These are phyloP conservation scores for Peltaster fructicola DNA, from an alignment of 2,329 filamentous ascomycete species.

Conservation along the genomic window DNA sequence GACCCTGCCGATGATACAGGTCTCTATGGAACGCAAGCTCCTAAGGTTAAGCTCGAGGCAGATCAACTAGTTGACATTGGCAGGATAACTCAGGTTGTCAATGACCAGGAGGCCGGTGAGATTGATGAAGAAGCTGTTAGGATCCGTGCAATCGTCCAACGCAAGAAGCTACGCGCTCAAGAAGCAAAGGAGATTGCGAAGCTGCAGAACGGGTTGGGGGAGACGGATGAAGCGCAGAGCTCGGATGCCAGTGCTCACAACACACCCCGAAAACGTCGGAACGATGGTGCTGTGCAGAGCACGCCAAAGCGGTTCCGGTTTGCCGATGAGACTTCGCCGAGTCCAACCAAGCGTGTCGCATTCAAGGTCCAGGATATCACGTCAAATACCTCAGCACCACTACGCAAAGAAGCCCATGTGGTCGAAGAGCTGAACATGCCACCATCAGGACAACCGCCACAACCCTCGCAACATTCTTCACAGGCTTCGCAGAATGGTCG, in stretches of 20 bases:
- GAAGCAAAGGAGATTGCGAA: slow-evolving; percentile 7
- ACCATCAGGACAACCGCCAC: slow-evolving; percentile 7
- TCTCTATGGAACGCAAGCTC: too few relatives aligned
- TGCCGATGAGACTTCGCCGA: slow-evolving; percentile 2
- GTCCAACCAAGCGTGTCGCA: slow-evolving; percentile 7
- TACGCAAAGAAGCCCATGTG: too few relatives aligned
- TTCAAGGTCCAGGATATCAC: slow-evolving; percentile 13
- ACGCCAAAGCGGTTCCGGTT: too few relatives aligned
- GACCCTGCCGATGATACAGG: too few relatives aligned
- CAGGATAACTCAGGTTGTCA: slow-evolving; percentile 33
- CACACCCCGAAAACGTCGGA: too few relatives aligned
- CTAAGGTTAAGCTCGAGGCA: too few relatives aligned
- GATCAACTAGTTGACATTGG: slow-evolving; percentile 46
- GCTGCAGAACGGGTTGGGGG: too few relatives aligned
- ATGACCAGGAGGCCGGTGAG: slow-evolving; percentile 22
- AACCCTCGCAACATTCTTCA: slow-evolving; percentile 14
- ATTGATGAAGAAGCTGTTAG: slow-evolving; percentile 26
- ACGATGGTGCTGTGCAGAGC: too few relatives aligned
- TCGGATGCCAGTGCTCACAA: too few relatives aligned
- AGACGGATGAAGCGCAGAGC: too few relatives aligned
- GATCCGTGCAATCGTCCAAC: slow-evolving; percentile 17
- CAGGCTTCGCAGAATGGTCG: slow-evolving; percentile 25
- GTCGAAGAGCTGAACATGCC: slow-evolving; percentile 1
- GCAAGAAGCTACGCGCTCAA: slow-evolving; percentile 10
- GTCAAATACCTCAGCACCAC: too few relatives aligned